These are phyloP conservation scores for Macadamia integrifolia DNA, from an alignment of 164 flowering plant genomes.

Conservation along the genomic window DNA sequence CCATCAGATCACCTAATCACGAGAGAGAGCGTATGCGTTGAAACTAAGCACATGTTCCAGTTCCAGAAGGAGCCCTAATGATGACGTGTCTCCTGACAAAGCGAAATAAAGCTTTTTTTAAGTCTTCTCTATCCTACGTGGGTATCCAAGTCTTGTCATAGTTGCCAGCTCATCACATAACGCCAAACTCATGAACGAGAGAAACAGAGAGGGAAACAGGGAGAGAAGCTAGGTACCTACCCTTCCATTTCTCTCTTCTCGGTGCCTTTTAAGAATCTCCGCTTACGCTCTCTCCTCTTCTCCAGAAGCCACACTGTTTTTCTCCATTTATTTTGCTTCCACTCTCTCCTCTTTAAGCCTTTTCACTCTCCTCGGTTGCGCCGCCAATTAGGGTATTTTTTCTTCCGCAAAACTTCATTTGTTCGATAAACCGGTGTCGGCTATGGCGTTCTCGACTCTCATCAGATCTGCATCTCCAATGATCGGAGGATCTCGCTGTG, in stretches of 20 bases:
- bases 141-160: background rate
- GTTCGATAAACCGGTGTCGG: background rate
- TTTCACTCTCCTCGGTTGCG: too few species aligned
- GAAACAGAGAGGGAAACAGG: background rate
- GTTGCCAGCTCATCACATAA: background rate
- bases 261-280: background rate
- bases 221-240: background rate
- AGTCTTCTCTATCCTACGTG: background rate
- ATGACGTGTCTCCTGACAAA: too few species aligned
- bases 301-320: background rate
- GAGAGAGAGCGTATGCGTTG: too few species aligned
- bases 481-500: constrained; percentile 17
- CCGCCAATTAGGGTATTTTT: background rate
- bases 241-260: background rate
- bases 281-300: background rate
- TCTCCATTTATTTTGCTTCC: too few species aligned
- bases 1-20: too few species aligned
- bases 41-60: too few species aligned
- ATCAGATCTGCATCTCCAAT: constrained; percentile 34
- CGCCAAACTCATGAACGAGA: background rate
- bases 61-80: too few species aligned
- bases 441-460: constrained; percentile 32
- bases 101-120: too few species aligned
- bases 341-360: too few species aligned
- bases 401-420: background rate